Evolutionary conservation across 495 filamentous ascomycete species (phyloP).

Genomic region (Daldinia caldariorum): DNA sequence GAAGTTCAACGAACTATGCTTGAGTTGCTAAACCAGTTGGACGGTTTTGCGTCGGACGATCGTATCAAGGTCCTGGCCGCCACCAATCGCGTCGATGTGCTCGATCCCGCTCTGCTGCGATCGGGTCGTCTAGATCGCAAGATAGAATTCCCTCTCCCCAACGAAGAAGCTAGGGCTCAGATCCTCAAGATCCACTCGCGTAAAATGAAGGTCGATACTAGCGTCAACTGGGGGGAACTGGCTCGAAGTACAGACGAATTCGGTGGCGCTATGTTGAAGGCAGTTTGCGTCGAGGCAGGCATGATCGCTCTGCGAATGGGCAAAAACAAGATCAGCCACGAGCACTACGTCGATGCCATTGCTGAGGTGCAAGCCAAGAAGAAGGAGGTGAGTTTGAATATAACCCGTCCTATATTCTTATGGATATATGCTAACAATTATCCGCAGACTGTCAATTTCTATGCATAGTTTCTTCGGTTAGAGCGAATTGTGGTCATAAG

Average conservation of each 20-base stretch:
- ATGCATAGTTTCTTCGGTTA: slow-evolving; percentile 60
- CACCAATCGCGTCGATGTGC: slow-evolving; percentile 97
- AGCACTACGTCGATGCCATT: slow-evolving; percentile 99
- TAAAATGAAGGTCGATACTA: slow-evolving; percentile 96
- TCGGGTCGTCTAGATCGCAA: slow-evolving; percentile 97
- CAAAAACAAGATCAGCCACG: slow-evolving; percentile 92
- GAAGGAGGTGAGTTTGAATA: slow-evolving; percentile 73
- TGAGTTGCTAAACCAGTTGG: slow-evolving; percentile 97
- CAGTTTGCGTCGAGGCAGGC: slow-evolving; percentile 97
- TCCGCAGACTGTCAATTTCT: slow-evolving; percentile 67
- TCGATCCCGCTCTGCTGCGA: slow-evolving; percentile 92
- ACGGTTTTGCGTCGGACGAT: slow-evolving; percentile 98
- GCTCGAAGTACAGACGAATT: slow-evolving; percentile 99
- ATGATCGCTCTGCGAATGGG: slow-evolving; percentile 98
- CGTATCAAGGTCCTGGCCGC: slow-evolving; percentile 98
- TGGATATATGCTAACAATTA: slow-evolving; percentile 44
- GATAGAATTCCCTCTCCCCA: slow-evolving; percentile 99
- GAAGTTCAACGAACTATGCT: slow-evolving; percentile 99
- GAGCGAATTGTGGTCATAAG: slow-evolving; percentile 26
- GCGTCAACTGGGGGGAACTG: slow-evolving; percentile 95
- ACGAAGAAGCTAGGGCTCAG: slow-evolving; percentile 96
- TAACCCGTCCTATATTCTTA: not conserved
- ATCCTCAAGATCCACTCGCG: slow-evolving; percentile 97
- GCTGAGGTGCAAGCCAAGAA: slow-evolving; percentile 97
- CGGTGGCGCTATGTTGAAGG: slow-evolving; percentile 96